Base-by-base conservation (phyloP, 306 rosid genomes). In the Castanospermum australe region DNA sequence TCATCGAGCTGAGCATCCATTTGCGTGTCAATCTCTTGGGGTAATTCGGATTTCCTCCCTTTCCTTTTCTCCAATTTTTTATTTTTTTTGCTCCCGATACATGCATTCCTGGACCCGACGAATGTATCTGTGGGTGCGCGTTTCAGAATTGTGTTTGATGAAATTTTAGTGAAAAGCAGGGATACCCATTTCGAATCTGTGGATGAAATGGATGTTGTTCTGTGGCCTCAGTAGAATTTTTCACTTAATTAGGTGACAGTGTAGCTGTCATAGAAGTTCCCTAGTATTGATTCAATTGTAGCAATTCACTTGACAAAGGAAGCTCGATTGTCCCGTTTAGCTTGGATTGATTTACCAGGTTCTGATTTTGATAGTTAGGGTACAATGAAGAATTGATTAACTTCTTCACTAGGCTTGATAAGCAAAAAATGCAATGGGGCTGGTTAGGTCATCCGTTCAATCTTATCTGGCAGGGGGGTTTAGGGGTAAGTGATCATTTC, bases 1-100 rank as follows among this genome's bases (percentile, higher is more conserved):
- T 88, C 87, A 4, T 88, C 71, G 89, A 90, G 75, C 62, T 92
- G 45, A 92, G 94, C 77, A 59, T 84, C 68, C 86, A 84, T 39
- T 84, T 92, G 84, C 88, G 89, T 32, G 89, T 92, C 51, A 92
- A 92, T 84, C 84, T 92, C 56, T 64, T 92, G 64, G 97, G 94
- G 97, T 92, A 79, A 67, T 47, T 68, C 68, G 56, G 74, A 10
- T 30, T 73, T 20, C 13, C 13, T 7, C 32, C 77, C 13, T 48
- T 24, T 17, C 35, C 5, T 76, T 33, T 60, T 21, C 38, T 67
- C 7, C 32, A 24, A 22, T 50, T 70, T 28, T 4, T 4, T 25
- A 62, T 25, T 7, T 36, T 5, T 44, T 59, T 52, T 50, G 0
- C 7, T 39, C 5, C 20, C 1, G 4, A n/a, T 71, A 55, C 6